phyloP scores from a whole-genome alignment of 225 moss, liverwort and hornwort species.

The Sphagnum tenellum region DNA sequence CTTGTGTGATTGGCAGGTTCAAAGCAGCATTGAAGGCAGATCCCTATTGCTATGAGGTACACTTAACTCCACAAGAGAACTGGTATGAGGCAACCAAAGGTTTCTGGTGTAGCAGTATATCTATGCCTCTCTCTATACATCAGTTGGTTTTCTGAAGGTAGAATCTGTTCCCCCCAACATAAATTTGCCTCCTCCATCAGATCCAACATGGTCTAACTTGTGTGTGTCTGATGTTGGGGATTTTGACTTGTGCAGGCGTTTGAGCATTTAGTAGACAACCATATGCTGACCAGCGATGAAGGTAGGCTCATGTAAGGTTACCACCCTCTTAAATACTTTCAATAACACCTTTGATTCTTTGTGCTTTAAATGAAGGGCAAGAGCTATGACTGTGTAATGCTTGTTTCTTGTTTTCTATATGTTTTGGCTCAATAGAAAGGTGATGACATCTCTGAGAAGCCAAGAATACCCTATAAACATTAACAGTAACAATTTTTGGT shows the following conservation, averaged over 20 bases:
- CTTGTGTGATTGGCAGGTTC: constrained; percentile 38
- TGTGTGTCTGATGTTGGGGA: background rate
- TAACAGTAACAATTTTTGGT: background rate
- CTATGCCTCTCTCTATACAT: too few species aligned
- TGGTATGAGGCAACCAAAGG: too few species aligned
- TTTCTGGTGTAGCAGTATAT: too few species aligned
- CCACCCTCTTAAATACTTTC: constrained; percentile 2
- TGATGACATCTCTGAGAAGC: too few species aligned
- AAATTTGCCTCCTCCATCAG: too few species aligned
- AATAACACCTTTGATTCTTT: background rate
- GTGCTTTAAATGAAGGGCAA: background rate
- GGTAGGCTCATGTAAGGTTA: constrained; percentile 49
- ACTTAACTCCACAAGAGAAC: too few species aligned
- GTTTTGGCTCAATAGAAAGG: too few species aligned
- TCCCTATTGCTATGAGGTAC: constrained; percentile 88
- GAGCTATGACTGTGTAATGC: background rate
- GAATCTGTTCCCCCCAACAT: too few species aligned
- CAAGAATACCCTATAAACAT: too few species aligned
- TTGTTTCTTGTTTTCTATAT: too few species aligned
- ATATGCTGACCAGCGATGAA: constrained; percentile 97
- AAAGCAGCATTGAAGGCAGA: constrained; percentile 96
- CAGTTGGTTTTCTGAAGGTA: too few species aligned
- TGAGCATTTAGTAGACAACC: constrained; percentile 88
- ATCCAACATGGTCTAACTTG: too few species aligned
- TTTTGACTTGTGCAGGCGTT: constrained; percentile 50